Base-by-base conservation (phyloP, 257 asterid species). In the Lavandula angustifolia region DNA sequence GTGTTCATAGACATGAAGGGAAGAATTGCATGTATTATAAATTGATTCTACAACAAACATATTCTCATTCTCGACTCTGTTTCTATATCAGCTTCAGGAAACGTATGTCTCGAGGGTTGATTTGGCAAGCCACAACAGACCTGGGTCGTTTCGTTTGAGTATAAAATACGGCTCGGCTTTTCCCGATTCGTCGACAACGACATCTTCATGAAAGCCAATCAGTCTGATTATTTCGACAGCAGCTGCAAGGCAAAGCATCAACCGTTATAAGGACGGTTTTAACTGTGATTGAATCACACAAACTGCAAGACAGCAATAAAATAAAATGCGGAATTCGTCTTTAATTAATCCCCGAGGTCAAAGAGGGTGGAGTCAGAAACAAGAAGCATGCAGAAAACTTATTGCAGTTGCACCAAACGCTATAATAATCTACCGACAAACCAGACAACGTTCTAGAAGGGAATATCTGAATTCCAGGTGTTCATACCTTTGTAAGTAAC, bases 81-180 rank as follows among this genome's bases (percentile, higher is more conserved):
- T 12, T 37, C 46, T 78, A 82, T n/a, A n/a, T n/a, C n/a, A n/a
- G n/a, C n/a, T n/a, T n/a, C n/a, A n/a, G 2, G 66, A 56, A 55
- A 74, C 65, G 68, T 51, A 60, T 7, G 73, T 65, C 77, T 89
- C 92, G 1, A 92, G 88, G 22, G 85, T 74, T 37, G 95, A 81
- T 71, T 87, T 94, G 52, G 91, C 97, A 64, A 94, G 94, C 97
- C 99, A 94, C 74, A 86, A 44, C 60, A 91, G 56, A 35, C 95
- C 99, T 0, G 96, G 97, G 65, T 94, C 97, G 52, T 86, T 80
- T 68, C 96, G 75, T 76, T 87, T 89, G 5, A 92, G 73, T 56
- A 87, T 70, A 71, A 89, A 67, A 65, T 72, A 85, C 59, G 67
- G 60, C 59, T 89, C 96, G 0, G 65, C 51, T 56, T 56, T 85